phyloP scores from a whole-genome alignment of 805 yeast species.

The Lipomyces anomalus region DNA sequence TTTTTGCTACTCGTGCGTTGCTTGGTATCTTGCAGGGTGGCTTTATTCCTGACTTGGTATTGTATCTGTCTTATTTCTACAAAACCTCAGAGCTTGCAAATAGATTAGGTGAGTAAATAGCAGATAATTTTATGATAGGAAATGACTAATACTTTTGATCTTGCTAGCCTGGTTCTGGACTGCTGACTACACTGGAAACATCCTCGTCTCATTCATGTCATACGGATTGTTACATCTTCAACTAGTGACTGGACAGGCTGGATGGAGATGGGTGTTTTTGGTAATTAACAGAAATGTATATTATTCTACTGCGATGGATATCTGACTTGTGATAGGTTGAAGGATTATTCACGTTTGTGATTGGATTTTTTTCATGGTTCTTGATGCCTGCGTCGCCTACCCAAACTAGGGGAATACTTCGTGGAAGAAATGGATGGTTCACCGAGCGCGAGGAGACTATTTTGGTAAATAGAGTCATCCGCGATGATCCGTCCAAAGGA shows the following conservation, averaged over 20 bases:
- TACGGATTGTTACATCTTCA: constrained; percentile 49
- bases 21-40: constrained; percentile 59
- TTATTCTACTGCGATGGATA: too few species aligned
- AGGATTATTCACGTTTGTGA: constrained; percentile 49
- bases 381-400: constrained; percentile 54
- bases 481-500: constrained; percentile 62
- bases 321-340: too few species aligned
- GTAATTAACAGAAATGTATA: too few species aligned
- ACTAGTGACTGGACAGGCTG: constrained; percentile 39
- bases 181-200: constrained; percentile 43
- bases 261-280: constrained; percentile 61
- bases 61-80: constrained; percentile 61
- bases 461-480: constrained; percentile 51
- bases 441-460: constrained; percentile 52
- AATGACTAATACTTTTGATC: constrained; percentile 52
- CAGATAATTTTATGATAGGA: constrained; percentile 59
- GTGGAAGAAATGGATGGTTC: constrained; percentile 50
- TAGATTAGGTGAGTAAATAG: constrained; percentile 41
- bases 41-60: constrained; percentile 52
- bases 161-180: constrained; percentile 56
- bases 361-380: constrained; percentile 46
- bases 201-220: constrained; percentile 42
- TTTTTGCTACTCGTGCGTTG: constrained; percentile 46
- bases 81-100: constrained; percentile 51
- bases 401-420: constrained; percentile 46